Percentiles rank a stretch among this genome's conserved stretches.
These are phyloP conservation scores for Pezicula neosporulosa DNA, from an alignment of 2,329 filamentous ascomycete species.

Conservation along the genomic window DNA sequence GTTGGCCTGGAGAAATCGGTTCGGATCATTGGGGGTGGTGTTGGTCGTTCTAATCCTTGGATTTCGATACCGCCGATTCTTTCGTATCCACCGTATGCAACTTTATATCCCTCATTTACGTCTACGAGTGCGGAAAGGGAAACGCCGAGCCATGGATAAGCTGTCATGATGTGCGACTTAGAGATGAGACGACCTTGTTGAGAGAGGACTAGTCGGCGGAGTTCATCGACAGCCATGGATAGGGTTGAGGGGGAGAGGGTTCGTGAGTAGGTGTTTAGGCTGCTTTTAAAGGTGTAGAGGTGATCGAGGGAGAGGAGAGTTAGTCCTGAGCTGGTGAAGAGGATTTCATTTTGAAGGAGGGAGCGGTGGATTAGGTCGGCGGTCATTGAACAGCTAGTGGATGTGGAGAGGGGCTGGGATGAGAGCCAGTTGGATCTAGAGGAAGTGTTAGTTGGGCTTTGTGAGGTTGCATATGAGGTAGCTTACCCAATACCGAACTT, in stretches of 20 bases:
- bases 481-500: slow-evolving; percentile 41
- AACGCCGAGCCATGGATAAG: slow-evolving; percentile 56
- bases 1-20: neutral
- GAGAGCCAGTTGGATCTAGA: slow-evolving; percentile 21
- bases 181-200: slow-evolving; percentile 46
- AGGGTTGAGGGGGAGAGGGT: slow-evolving; percentile 35
- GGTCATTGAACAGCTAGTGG: slow-evolving; percentile 42
- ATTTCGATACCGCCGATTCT: slow-evolving; percentile 42
- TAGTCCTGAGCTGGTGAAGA: slow-evolving; percentile 58
- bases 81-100: slow-evolving; percentile 49
- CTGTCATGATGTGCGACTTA: slow-evolving; percentile 47
- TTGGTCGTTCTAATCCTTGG: slow-evolving; percentile 28
- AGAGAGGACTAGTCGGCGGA: slow-evolving; percentile 55
- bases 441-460: slow-evolving; percentile 7
- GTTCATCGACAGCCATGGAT: slow-evolving; percentile 60
- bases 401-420: slow-evolving; percentile 33
- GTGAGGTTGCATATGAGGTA: slow-evolving; percentile 11
- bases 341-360: slow-evolving; percentile 54
- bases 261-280: slow-evolving; percentile 53
- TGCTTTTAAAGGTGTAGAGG: slow-evolving; percentile 61
- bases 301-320: slow-evolving; percentile 58
- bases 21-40: slow-evolving; percentile 10
- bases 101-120: slow-evolving; percentile 53
- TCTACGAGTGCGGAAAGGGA: slow-evolving; percentile 46
- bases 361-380: slow-evolving; percentile 52